A percentile compares a stretch with the other conserved stretches of the same genome.
Evolutionary conservation across 1,284 basidiomycete species (phyloP).

Genomic region (Rhodotorula mucilaginosa): DNA sequence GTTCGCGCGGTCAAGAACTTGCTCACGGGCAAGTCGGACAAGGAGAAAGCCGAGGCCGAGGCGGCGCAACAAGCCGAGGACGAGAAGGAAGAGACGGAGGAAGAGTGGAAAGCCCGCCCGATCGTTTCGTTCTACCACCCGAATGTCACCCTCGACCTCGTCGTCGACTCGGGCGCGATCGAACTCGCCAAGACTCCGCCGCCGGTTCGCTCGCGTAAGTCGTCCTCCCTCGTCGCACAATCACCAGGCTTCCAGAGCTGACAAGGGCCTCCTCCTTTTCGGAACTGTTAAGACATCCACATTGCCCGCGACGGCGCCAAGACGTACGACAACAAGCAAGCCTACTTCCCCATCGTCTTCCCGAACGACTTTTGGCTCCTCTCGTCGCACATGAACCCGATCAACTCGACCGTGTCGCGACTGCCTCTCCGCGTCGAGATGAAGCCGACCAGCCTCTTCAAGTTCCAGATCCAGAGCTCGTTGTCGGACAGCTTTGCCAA

Average conservation of each 20-base stretch:
- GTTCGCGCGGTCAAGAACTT: constrained; percentile 80
- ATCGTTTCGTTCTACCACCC: constrained; percentile 79
- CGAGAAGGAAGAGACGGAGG: constrained; percentile 53
- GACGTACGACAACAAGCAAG: constrained; percentile 42
- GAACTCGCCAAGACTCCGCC: constrained; percentile 63
- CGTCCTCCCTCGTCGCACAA: too few relatives aligned
- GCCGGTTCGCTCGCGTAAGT: constrained; percentile 52
- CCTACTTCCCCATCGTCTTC: constrained; percentile 83
- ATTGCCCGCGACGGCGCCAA: constrained; percentile 13
- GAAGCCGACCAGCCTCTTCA: constrained; percentile 62
- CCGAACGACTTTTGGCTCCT: constrained; percentile 87
- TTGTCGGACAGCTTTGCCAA: constrained; percentile 65
- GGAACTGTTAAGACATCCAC: constrained; percentile 23
- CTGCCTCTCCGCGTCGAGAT: constrained; percentile 72
- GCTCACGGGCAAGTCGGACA: constrained; percentile 53
- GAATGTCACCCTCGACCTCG: constrained; percentile 83
- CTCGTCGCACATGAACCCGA: constrained; percentile 44
- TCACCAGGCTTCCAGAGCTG: too few relatives aligned
- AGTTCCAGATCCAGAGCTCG: constrained; percentile 46
- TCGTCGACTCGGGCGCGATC: constrained; percentile 66
- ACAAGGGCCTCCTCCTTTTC: too few relatives aligned
- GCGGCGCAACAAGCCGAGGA: constrained; percentile 50
- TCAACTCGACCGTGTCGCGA: constrained; percentile 46
- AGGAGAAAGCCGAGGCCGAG: constrained; percentile 44
- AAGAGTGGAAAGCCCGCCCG: constrained; percentile 25